These are phyloP conservation scores for Fusarium piperis DNA, from an alignment of 2,329 filamentous ascomycete species.

Conservation along the genomic window DNA sequence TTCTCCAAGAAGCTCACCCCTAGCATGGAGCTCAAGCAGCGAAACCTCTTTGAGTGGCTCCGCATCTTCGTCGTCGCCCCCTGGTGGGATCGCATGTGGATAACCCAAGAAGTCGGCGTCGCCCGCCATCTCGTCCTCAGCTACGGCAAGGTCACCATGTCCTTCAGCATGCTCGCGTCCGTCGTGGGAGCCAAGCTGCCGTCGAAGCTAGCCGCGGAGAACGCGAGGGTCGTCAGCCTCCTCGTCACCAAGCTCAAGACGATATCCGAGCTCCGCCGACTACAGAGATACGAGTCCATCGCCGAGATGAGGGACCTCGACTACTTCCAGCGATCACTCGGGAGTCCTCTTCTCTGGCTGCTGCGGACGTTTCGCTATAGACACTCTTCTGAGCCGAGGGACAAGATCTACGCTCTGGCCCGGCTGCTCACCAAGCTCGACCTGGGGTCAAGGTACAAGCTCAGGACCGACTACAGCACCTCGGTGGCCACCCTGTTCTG, in stretches of 20 bases:
- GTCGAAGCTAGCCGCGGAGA: neutral
- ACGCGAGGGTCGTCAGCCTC: slow-evolving; percentile 23
- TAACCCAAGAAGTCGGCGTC: slow-evolving; percentile 33
- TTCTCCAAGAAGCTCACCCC: neutral
- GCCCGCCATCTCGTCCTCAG: slow-evolving; percentile 23
- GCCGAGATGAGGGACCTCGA: slow-evolving; percentile 3
- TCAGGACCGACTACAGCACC: slow-evolving; percentile 16
- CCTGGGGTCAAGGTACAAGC: neutral
- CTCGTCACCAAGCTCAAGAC: slow-evolving; percentile 18
- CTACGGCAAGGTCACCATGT: slow-evolving; percentile 23
- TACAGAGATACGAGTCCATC: slow-evolving; percentile 15
- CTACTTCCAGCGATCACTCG: slow-evolving; percentile 27
- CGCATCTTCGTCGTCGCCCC: slow-evolving; percentile 26
- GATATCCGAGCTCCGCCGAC: slow-evolving; percentile 17
- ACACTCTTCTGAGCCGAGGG: slow-evolving; percentile 29
- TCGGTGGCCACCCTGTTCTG: slow-evolving; percentile 19
- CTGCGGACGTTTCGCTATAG: slow-evolving; percentile 27
- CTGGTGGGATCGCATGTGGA: slow-evolving; percentile 39
- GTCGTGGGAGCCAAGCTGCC: neutral
- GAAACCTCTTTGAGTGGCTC: slow-evolving; percentile 31
- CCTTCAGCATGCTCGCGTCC: slow-evolving; percentile 8
- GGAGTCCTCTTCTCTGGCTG: slow-evolving; percentile 30
- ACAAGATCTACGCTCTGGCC: slow-evolving; percentile 27
- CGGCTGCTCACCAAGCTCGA: slow-evolving; percentile 24
- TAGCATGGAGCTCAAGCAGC: slow-evolving; percentile 17